Evolutionary conservation across 2,329 filamentous ascomycete genomes (phyloP).

Genomic region (Amphichorda felina): DNA sequence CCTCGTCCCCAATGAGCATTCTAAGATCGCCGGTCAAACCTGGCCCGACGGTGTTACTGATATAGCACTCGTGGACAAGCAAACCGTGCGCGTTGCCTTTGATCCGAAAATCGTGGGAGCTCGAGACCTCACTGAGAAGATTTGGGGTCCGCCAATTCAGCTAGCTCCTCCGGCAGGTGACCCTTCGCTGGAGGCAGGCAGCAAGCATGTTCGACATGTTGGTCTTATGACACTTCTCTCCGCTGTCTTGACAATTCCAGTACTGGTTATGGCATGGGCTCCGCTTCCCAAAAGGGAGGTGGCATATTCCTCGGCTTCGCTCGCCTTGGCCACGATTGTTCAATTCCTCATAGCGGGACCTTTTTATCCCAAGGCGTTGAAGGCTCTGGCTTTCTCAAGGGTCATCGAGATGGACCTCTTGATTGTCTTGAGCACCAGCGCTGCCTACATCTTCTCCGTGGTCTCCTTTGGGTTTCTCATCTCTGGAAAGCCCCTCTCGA

Average conservation of each 20-base stretch:
- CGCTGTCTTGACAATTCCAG: conserved; percentile 2
- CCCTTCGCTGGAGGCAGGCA: conserved; percentile 3
- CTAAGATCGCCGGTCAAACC: conserved; percentile 1
- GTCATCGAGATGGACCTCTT: conserved; percentile 38
- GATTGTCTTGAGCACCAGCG: conserved; percentile 33
- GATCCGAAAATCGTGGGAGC: conserved; percentile 12
- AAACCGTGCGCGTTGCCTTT: conserved; percentile 8
- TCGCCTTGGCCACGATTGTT: conserved; percentile 30
- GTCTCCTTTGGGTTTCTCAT: conserved; percentile 15
- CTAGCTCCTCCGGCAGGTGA: conserved; percentile 7
- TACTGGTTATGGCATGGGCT: conserved; percentile 6
- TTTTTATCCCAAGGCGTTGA: conserved; percentile 31
- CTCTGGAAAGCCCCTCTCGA: conserved; percentile 7
- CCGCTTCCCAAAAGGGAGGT: conserved; percentile 6
- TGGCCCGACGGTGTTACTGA: conserved; percentile 11
- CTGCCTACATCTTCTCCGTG: conserved; percentile 32
- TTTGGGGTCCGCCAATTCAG: conserved; percentile 4
- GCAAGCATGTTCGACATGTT: conserved; percentile 20
- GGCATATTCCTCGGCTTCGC: conserved; percentile 12
- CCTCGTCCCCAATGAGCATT: conserved; percentile 16
- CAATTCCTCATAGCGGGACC: conserved; percentile 27
- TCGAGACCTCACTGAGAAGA: conserved; percentile 7
- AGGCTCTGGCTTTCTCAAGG: conserved; percentile 24
- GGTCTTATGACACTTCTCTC: conserved; percentile 15
- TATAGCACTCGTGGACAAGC: conserved; percentile 6